phyloP scores from a whole-genome alignment of 225 moss, liverwort and hornwort genomes.

The Rhytidiadelphus loreus region DNA sequence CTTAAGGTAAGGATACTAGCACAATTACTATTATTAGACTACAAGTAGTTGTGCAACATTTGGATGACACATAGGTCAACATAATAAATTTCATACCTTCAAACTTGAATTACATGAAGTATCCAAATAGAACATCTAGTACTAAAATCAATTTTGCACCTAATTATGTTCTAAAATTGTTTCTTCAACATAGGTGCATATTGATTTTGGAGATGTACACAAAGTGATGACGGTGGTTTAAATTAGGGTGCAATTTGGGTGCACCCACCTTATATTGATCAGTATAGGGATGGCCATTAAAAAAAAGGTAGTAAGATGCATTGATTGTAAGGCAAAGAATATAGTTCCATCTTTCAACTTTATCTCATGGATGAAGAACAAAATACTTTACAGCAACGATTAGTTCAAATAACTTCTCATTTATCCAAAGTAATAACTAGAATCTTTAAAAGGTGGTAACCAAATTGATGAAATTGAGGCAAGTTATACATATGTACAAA shows the following conservation, averaged over 20 bases:
- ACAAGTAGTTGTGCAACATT: not conserved
- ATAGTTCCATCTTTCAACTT: not conserved
- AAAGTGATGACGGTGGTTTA: not conserved
- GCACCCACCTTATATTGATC: not conserved
- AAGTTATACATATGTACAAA: not conserved
- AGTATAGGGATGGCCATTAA: not conserved
- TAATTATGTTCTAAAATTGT: not conserved
- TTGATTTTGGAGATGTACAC: not conserved
- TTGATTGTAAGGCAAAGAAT: not conserved
- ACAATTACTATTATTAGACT: too few relatives aligned
- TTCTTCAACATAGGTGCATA: not conserved
- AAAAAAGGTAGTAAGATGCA: not conserved
- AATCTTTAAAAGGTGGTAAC: not conserved
- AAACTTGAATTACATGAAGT: fast-evolving
- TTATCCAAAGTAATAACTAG: not conserved
- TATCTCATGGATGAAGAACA: not conserved
- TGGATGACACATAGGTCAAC: not conserved
- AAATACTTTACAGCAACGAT: not conserved
- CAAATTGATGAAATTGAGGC: not conserved
- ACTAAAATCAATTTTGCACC: not conserved
- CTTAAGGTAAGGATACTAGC: fast-evolving
- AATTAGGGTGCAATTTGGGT: not conserved
- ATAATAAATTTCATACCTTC: not conserved
- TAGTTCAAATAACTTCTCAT: not conserved
- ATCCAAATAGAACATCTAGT: not conserved